Evolutionary conservation across 2,329 filamentous ascomycete species (phyloP).

Genomic region (Fusarium circinatum): DNA sequence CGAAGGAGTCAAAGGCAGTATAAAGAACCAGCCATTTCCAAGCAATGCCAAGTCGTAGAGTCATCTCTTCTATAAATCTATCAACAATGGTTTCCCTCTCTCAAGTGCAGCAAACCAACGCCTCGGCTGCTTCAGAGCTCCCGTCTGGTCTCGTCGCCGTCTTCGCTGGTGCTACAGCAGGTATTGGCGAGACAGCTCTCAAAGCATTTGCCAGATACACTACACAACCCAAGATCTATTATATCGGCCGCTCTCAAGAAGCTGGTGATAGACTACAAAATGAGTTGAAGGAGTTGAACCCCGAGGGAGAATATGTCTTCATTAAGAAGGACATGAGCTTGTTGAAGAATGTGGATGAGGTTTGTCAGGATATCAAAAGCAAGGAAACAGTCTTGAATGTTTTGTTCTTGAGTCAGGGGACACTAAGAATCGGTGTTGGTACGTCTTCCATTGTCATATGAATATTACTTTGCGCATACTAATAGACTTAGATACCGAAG

Average conservation of each 20-base stretch:
- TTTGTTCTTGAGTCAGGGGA: conserved; percentile 57
- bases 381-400: conserved; percentile 59
- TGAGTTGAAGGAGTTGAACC: conserved; percentile 56
- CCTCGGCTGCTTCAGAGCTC: conserved; percentile 2
- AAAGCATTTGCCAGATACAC: conserved; percentile 56
- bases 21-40: neutral
- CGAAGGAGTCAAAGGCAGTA: neutral
- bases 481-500: conserved; percentile 59
- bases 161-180: conserved; percentile 65
- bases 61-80: too few relatives aligned
- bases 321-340: conserved; percentile 61
- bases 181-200: conserved; percentile 62
- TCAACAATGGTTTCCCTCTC: conserved; percentile 28
- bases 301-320: conserved; percentile 57
- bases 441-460: neutral
- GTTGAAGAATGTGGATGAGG: conserved; percentile 60
- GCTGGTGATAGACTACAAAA: conserved; percentile 52
- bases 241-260: conserved; percentile 58
- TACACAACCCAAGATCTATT: conserved; percentile 58
- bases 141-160: conserved; percentile 53
- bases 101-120: conserved; percentile 27
- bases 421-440: conserved; percentile 38
- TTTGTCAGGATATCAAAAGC: conserved; percentile 56
- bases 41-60: neutral
- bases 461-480: neutral